phyloP scores from a whole-genome alignment of 2,329 filamentous ascomycete species.

The Pseudonectria buxi region DNA sequence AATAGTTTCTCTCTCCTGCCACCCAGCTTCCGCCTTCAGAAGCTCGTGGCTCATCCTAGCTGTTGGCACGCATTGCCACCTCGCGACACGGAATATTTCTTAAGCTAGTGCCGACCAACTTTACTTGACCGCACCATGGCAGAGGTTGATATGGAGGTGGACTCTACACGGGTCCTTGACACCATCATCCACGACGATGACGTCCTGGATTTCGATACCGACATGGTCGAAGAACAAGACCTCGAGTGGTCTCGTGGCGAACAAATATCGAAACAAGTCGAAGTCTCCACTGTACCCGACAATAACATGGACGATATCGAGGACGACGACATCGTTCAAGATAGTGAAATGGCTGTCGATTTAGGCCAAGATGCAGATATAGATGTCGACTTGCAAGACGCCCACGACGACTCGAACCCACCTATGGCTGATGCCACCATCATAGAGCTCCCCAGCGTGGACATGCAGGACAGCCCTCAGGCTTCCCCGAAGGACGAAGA shows the following conservation, averaged over 20 bases:
- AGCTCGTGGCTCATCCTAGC: too few relatives aligned
- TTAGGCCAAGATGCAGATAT: slow-evolving; percentile 17
- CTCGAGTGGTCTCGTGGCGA: slow-evolving; percentile 4
- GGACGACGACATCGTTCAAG: slow-evolving; percentile 11
- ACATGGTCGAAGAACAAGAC: slow-evolving; percentile 20
- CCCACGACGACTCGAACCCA: slow-evolving; percentile 4
- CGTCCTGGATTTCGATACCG: slow-evolving; percentile 33
- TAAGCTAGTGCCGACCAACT: neutral
- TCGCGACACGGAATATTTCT: too few relatives aligned
- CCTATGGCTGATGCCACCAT: slow-evolving; percentile 5
- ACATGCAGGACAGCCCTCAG: too few relatives aligned
- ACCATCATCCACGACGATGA: slow-evolving; percentile 26
- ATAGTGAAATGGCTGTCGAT: slow-evolving; percentile 14
- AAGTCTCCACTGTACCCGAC: slow-evolving; percentile 5
- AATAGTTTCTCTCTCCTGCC: too few relatives aligned
- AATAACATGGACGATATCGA: slow-evolving; percentile 14
- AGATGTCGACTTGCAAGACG: slow-evolving; percentile 5
- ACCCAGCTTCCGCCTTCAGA: too few relatives aligned
- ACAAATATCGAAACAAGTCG: slow-evolving; percentile 3
- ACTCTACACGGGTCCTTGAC: slow-evolving; percentile 19
- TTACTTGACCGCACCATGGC: slow-evolving; percentile 14
- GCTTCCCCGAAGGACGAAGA: neutral
- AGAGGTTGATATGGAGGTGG: slow-evolving; percentile 27
- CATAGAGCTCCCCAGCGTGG: neutral
- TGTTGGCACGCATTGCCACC: too few relatives aligned